Evolutionary conservation across 2,329 filamentous ascomycete genomes (phyloP), one percentile per base, ranked within the genome.

Genomic region (Cyphellophora europaea): DNA sequence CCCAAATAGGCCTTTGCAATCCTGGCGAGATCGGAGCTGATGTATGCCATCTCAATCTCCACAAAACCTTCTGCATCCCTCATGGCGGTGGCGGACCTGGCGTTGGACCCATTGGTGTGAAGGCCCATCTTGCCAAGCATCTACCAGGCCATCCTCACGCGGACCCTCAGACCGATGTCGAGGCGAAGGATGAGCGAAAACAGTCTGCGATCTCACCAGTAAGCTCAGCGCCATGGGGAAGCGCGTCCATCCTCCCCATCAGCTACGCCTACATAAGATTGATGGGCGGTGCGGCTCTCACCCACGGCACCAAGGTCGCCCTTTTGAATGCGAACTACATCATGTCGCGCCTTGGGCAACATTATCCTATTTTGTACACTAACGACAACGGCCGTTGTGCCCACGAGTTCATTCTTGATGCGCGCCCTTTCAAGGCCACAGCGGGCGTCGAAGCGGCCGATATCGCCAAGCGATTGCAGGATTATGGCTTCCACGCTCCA

Each of bases 31-130:
- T 96, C 48, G 89, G 89, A 13, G 89, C 89, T 18, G 89, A 96
- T 56, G 88, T 95, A 25, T 96, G 89, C 72, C 89, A 95, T 66
- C 70, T 96, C 41, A 96, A 96, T 62, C 72, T 96, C 27, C 89
- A 96, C 75, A 96, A 96, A 74, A 96, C 89, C 3, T 96, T 96
- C 70, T 96, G 89, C 58, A 96, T 96, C 52, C 89, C 89, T 30
- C 89, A 96, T 61, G 89, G 89, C 36, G 89, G 89, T 44, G 89
- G 89, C 46, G 89, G 89, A 11, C 89, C 89, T 6, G 89, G 89
- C 51, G 85, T 95, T 23, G 89, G 89, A 2, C 89, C 89, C 35
- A 93, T 96, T 48, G 88, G 87, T 54, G 89, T 94, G 36, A 91
- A 88, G 57, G 65, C 77, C 41, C 84, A 93, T 52, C 76, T 96